Evolutionary conservation across 331 rosid genomes (phyloP).

Genomic region (Malus hybrid): DNA sequence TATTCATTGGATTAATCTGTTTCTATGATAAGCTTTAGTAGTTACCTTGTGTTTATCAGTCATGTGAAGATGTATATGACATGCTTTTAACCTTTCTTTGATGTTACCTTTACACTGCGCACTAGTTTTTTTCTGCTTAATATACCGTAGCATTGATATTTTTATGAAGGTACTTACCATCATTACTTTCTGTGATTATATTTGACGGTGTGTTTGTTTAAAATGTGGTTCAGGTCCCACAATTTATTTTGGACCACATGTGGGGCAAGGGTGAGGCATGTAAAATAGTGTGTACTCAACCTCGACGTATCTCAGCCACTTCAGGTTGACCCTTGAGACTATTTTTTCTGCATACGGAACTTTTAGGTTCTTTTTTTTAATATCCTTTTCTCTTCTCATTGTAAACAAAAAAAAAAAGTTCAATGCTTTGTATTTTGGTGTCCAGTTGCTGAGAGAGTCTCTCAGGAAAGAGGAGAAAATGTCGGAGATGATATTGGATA

Average conservation of each 20-base stretch:
- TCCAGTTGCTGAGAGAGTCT: conserved; percentile 90
- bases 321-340: conserved; percentile 48
- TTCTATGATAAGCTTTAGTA: not conserved
- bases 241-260: conserved; percentile 71
- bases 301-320: conserved; percentile 84
- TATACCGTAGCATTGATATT: not conserved
- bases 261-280: conserved; percentile 86
- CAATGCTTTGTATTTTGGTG: conserved; percentile 8
- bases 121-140: not conserved
- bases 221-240: conserved; percentile 74
- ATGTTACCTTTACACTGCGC: not conserved
- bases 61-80: not conserved
- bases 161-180: not conserved
- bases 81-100: not conserved
- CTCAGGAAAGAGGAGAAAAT: conserved; percentile 74
- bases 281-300: conserved; percentile 89
- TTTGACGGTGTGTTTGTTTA: conserved; percentile 7
- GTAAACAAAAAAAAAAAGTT: conserved; percentile 9
- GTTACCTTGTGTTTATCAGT: not conserved
- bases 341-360: conserved; percentile 1
- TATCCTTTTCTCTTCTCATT: not conserved
- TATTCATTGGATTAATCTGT: not conserved
- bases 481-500: conserved; percentile 77
- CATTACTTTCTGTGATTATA: not conserved
- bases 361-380: not conserved